Base-by-base conservation (phyloP, 2,329 filamentous ascomycete genomes). In the Penicillium paneum region DNA sequence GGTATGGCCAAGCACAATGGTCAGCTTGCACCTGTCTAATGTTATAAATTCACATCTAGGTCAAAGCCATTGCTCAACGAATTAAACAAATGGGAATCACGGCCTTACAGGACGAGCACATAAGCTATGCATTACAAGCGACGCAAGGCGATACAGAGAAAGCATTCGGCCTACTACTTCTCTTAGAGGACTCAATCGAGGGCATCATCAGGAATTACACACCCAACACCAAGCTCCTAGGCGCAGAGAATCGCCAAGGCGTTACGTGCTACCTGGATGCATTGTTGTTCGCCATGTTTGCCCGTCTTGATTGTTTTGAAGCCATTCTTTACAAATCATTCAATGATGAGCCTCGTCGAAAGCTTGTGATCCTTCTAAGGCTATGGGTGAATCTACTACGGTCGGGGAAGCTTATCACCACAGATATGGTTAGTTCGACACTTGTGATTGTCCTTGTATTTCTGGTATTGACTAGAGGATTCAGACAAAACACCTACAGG, bases 181-280 rank as follows among this genome's bases (percentile, higher is more conserved):
- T 97, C 24, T 84, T 95, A 60, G 86, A 93, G 66, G 86, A 92
- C 63, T 90, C 93, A 0, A 86, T 90, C 36, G 84, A 90, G 29
- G 92, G 93, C 15, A 83, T 90, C 38, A 82, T 97, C 60, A 80
- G 85, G 58, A 83, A 85, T 15, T 96, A 90, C 74, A 81, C 90
- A 52, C 84, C 90, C 8, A 80, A 81, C 49, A 80, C 88, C 8
- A 82, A 82, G 53, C 85, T 97, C 77, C 76, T 90, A 5, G 94
- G 94, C 7, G 93, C 94, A 12, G 88, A 90, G 64, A 99, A 99
- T 68, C 82, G 91, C 44, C 82, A 87, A 41, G 84, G 83, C 44
- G 91, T 96, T 34, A 97, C 93, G n/a, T 99, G 94, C 76, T 97
- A 95, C 70, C 79, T 97, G 15, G 94, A 97, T 71, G 83, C 93